These are phyloP conservation scores for Nematocida sp. DNA, from an alignment of 371 early-diverging fungal species.

Conservation along the genomic window DNA sequence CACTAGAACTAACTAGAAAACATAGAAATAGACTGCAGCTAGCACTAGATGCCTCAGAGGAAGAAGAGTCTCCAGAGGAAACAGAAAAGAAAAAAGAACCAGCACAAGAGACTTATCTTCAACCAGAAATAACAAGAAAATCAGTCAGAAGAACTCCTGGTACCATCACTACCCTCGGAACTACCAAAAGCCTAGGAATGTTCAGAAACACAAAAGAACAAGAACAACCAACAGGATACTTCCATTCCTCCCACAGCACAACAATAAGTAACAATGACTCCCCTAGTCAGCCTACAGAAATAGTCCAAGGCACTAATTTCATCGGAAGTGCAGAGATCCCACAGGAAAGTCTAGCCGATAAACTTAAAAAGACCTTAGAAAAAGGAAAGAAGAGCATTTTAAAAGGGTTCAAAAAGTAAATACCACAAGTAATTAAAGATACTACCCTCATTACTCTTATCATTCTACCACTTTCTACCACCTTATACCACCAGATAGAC, in stretches of 20 bases:
- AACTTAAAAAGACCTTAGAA: conserved; percentile 29
- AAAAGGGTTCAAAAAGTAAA: conserved; percentile 20
- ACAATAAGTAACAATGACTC: neutral
- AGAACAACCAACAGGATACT: neutral
- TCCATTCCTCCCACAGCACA: neutral
- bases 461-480: too few species aligned
- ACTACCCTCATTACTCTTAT: too few species aligned
- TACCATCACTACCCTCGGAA: neutral
- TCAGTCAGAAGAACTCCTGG: conserved; percentile 30
- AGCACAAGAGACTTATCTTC: too few species aligned
- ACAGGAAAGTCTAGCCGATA: conserved; percentile 22
- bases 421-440: neutral
- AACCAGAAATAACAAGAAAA: conserved; percentile 8
- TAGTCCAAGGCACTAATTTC: conserved; percentile 26
- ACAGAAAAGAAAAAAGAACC: neutral
- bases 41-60: neutral
- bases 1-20: neutral
- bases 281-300: neutral
- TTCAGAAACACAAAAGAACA: conserved; percentile 18
- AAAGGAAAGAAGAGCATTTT: conserved; percentile 40
- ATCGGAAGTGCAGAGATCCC: conserved; percentile 33
- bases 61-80: neutral
- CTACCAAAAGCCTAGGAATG: conserved; percentile 14
- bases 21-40: neutral
- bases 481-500: too few species aligned